Evolutionary conservation across 495 filamentous ascomycete species (phyloP).

Genomic region (Parathielavia hyrcaniae): DNA sequence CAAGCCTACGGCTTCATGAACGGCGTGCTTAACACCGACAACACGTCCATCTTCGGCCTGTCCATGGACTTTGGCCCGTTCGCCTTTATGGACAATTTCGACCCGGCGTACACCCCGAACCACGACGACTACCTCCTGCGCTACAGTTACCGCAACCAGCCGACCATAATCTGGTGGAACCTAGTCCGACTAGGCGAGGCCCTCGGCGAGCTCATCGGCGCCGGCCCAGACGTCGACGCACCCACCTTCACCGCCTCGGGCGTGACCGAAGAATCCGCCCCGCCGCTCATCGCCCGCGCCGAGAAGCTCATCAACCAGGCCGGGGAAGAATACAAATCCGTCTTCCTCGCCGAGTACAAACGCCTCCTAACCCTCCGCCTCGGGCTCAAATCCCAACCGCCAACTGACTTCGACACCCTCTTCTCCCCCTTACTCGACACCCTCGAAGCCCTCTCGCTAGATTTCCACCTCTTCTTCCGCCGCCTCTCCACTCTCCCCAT

Average conservation of each 20-base stretch:
- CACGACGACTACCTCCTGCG: conserved; percentile 85
- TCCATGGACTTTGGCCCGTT: conserved; percentile 94
- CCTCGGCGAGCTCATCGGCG: conserved; percentile 82
- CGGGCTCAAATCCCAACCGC: conserved; percentile 59
- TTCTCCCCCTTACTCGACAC: conserved; percentile 77
- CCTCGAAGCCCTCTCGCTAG: conserved; percentile 69
- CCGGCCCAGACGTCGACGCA: conserved; percentile 60
- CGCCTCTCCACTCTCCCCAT: conserved; percentile 56
- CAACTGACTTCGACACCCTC: conserved; percentile 68
- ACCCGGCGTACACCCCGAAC: conserved; percentile 90
- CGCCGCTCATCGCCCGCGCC: conserved; percentile 66
- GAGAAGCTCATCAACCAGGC: conserved; percentile 70
- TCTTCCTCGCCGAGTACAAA: conserved; percentile 83
- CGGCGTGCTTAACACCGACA: conserved; percentile 90
- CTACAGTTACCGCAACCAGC: conserved; percentile 90
- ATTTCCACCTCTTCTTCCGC: conserved; percentile 91
- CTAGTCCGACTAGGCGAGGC: conserved; percentile 85
- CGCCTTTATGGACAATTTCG: conserved; percentile 93
- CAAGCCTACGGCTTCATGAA: conserved; percentile 98
- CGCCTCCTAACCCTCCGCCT: conserved; percentile 69
- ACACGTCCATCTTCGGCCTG: conserved; percentile 83
- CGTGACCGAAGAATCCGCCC: conserved; percentile 52
- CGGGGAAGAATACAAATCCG: conserved; percentile 78
- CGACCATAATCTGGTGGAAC: conserved; percentile 98
- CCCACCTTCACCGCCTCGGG: conserved; percentile 63